Evolutionary conservation across 2,329 filamentous ascomycete species (phyloP).

Genomic region (Colletotrichum lindemuthianum): DNA sequence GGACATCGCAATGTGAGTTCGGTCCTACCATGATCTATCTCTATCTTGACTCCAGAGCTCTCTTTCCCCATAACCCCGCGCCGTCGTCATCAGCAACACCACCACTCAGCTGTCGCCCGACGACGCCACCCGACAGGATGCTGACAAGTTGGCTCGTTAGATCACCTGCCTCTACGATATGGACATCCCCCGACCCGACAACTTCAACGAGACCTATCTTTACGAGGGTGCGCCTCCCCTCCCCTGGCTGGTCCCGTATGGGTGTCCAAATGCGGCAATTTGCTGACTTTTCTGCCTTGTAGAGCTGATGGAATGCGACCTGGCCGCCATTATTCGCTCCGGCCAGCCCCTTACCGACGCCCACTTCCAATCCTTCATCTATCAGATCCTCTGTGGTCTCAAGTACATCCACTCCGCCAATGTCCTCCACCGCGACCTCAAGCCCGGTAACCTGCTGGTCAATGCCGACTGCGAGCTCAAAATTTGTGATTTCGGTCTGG

Average conservation of each 20-base stretch:
- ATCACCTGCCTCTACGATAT: conserved; percentile 99
- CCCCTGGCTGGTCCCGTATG: not conserved
- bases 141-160: conserved; percentile 55
- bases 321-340: conserved; percentile 97
- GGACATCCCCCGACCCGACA: conserved; percentile 96
- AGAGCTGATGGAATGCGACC: conserved; percentile 99
- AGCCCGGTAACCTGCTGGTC: conserved; percentile 95
- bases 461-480: conserved; percentile 99
- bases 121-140: conserved; percentile 21
- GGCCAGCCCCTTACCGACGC: conserved; percentile 97
- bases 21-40: not conserved
- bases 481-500: conserved; percentile 98
- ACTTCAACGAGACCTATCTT: conserved; percentile 99
- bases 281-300: conserved; percentile 33
- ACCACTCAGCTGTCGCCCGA: conserved; percentile 15
- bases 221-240: conserved; percentile 82
- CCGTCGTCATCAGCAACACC: not conserved
- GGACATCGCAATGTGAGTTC: conserved; percentile 82
- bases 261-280: conserved; percentile 2
- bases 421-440: conserved; percentile 94
- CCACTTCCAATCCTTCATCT: conserved; percentile 99
- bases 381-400: conserved; percentile 97
- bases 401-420: conserved; percentile 99
- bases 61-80: conserved; percentile 9
- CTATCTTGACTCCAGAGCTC: not conserved